Conservation (phyloP, 2,329 filamentous ascomycete species). For the Decorospora gaudefroyi region DNA sequence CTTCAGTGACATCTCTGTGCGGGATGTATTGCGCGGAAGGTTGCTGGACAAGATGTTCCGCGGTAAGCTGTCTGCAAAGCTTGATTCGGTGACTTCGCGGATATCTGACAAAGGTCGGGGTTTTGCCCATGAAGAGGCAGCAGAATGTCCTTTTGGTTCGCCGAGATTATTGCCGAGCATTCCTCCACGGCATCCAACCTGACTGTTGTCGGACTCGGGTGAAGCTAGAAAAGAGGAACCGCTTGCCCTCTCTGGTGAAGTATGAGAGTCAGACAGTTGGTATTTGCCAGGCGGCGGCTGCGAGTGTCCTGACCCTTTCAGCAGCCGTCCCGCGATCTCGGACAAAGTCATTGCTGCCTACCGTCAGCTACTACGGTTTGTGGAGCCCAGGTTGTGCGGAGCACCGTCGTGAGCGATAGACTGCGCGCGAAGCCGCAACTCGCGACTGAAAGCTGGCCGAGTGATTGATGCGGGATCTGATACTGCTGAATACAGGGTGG, state of each 20-base stretch:
- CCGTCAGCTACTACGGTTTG: slow-evolving; percentile 24
- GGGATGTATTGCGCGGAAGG: slow-evolving; percentile 31
- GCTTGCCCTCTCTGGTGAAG: slow-evolving; percentile 25
- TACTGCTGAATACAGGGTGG: slow-evolving; percentile 42
- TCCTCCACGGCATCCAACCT: slow-evolving; percentile 23
- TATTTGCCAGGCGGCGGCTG: slow-evolving; percentile 31
- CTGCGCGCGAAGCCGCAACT: slow-evolving; percentile 30
- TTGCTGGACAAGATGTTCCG: slow-evolving; percentile 33
- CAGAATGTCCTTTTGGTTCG: slow-evolving; percentile 32
- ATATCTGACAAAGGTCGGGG: slow-evolving; percentile 56
- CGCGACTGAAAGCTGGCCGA: slow-evolving; percentile 38
- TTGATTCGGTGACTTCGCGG: slow-evolving; percentile 56
- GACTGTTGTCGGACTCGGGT: slow-evolving; percentile 17
- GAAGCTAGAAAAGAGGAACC: slow-evolving; percentile 17
- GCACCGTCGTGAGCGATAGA: slow-evolving; percentile 28
- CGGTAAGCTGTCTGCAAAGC: slow-evolving; percentile 48
- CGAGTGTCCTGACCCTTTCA: slow-evolving; percentile 43
- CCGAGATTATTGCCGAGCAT: slow-evolving; percentile 34
- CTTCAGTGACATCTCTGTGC: slow-evolving; percentile 39
- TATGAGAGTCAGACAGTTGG: slow-evolving; percentile 17
- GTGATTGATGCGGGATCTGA: slow-evolving; percentile 43
- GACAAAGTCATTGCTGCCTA: slow-evolving; percentile 38
- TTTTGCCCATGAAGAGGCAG: slow-evolving; percentile 40
- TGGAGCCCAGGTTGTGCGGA: slow-evolving; percentile 6
- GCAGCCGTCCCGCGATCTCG: slow-evolving; percentile 40